phyloP scores from a whole-genome alignment of 495 filamentous ascomycete species.

The Daldinia vernicosa region DNA sequence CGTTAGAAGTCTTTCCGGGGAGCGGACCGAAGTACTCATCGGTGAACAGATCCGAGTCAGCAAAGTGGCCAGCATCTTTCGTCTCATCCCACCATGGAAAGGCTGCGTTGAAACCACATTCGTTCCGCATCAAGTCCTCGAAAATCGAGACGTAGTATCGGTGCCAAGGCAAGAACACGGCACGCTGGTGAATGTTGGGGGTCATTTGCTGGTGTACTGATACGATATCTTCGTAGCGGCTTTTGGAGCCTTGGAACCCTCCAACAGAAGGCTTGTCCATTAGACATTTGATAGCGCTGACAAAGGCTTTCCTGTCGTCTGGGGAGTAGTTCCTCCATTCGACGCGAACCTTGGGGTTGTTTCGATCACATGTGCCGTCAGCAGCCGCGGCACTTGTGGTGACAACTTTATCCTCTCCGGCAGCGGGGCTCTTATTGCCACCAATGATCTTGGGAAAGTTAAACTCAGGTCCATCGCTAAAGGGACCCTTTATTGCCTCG shows the following conservation, averaged over 20 bases:
- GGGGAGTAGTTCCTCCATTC: conserved; percentile 49
- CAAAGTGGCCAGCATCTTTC: conserved; percentile 48
- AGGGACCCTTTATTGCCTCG: conserved; percentile 2
- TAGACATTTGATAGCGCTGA: conserved; percentile 49
- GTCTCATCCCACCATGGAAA: conserved; percentile 58
- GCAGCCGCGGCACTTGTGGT: conserved; percentile 10
- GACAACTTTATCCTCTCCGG: conserved; percentile 12
- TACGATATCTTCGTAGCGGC: conserved; percentile 52
- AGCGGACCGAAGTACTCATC: conserved; percentile 44
- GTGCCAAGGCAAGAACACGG: conserved; percentile 54
- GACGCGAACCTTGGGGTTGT: conserved; percentile 42
- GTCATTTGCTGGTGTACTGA: conserved; percentile 54
- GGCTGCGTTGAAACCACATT: conserved; percentile 50
- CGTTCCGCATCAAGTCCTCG: conserved; percentile 51
- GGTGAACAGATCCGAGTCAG: conserved; percentile 48
- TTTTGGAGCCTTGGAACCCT: conserved; percentile 41
- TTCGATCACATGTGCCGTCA: conserved; percentile 39
- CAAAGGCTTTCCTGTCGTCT: conserved; percentile 44
- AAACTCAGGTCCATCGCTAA: conserved; percentile 25
- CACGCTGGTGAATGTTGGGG: conserved; percentile 49
- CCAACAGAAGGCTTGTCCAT: conserved; percentile 46
- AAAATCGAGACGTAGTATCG: conserved; percentile 50
- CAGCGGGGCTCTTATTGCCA: conserved; percentile 12
- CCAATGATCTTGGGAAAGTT: neutral
- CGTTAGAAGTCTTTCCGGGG: conserved; percentile 46